These are phyloP conservation scores for Kuraishia ogatae DNA, from an alignment of 805 yeast species.

Conservation along the genomic window DNA sequence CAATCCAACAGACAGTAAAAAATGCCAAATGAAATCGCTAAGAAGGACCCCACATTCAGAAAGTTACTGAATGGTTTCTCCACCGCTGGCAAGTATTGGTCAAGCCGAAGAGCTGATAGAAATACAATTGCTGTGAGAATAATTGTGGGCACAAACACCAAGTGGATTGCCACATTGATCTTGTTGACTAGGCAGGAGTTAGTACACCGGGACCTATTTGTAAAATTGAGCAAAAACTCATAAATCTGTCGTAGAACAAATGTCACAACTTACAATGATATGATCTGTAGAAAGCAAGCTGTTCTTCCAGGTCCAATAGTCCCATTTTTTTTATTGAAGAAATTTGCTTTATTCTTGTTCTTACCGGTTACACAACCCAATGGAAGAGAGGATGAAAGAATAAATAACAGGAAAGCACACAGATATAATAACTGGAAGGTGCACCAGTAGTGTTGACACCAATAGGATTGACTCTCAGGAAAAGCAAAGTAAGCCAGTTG, in stretches of 20 bases:
- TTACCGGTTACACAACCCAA: too few relatives aligned
- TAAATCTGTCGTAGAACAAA: too few relatives aligned
- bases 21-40: slow-evolving; percentile 37
- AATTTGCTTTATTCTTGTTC: too few relatives aligned
- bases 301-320: slow-evolving; percentile 30
- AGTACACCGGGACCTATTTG: slow-evolving; percentile 26
- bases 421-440: too few relatives aligned
- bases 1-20: slow-evolving; percentile 57
- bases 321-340: slow-evolving; percentile 8
- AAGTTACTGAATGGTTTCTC: slow-evolving; percentile 12
- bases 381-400: too few relatives aligned
- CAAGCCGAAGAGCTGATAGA: slow-evolving; percentile 19
- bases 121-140: slow-evolving; percentile 44
- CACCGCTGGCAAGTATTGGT: slow-evolving; percentile 9
- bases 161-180: slow-evolving; percentile 67
- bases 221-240: too few relatives aligned
- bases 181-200: slow-evolving; percentile 27
- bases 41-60: slow-evolving; percentile 37
- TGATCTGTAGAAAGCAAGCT: slow-evolving; percentile 51
- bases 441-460: too few relatives aligned
- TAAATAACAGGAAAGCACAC: too few relatives aligned
- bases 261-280: slow-evolving; percentile 20
- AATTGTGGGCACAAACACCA: slow-evolving; percentile 74
- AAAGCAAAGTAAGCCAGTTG: too few relatives aligned
- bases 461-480: too few relatives aligned